A percentile compares a stretch with the other conserved stretches of the same genome.
These are phyloP conservation scores for Penicillium freii DNA, from an alignment of 2,329 filamentous ascomycete species.

Conservation along the genomic window DNA sequence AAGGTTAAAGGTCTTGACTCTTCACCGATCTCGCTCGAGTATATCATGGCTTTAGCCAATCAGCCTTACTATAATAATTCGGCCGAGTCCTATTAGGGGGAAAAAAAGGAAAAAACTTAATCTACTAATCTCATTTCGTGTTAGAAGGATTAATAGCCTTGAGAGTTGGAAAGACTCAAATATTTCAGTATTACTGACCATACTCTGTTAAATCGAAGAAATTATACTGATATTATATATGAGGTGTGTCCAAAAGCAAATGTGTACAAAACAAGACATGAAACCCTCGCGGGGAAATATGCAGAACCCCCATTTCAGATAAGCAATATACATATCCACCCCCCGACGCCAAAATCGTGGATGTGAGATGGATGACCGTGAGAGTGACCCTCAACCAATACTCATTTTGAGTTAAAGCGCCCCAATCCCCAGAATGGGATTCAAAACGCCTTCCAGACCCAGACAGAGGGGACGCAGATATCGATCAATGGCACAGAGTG, in stretches of 20 bases:
- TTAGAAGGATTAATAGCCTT: not conserved
- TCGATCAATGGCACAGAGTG: not conserved
- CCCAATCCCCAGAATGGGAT: not conserved
- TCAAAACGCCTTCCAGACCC: constrained; percentile 6
- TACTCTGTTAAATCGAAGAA: not conserved
- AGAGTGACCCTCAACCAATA: not conserved
- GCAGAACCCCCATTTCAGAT: not conserved
- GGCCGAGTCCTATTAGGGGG: not conserved
- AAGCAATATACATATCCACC: constrained; percentile 10
- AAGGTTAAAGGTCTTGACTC: not conserved
- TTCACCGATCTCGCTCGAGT: constrained; percentile 2
- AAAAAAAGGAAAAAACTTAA: not conserved
- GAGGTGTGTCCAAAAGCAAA: constrained; percentile 4
- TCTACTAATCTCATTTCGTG: not conserved
- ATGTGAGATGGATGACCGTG: not conserved
- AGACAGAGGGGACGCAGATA: not conserved
- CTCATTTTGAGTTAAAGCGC: not conserved
- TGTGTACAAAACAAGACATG: constrained; percentile 12
- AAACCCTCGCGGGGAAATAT: constrained; percentile 1
- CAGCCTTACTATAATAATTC: not conserved
- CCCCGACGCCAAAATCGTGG: constrained; percentile 6
- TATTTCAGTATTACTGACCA: not conserved
- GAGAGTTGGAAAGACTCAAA: not conserved
- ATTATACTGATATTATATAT: constrained; percentile 1
- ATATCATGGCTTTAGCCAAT: not conserved